These are phyloP conservation scores for Linum lewisii DNA, from an alignment of 345 rosid genomes.

Conservation along the genomic window DNA sequence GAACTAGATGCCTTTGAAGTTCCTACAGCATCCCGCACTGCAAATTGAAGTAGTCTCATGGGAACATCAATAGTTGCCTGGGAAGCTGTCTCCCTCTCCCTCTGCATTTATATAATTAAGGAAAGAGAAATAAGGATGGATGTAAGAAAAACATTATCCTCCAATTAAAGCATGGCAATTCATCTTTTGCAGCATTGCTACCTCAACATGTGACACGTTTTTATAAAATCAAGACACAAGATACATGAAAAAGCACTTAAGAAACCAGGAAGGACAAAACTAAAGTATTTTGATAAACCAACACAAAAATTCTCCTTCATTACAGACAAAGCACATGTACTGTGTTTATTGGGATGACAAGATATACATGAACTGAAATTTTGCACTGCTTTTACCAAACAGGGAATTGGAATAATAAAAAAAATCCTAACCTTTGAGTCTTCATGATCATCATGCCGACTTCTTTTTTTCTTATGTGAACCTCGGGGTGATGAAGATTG, in stretches of 20 bases:
- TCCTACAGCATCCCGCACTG: conserved; percentile 91
- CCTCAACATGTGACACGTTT: neutral
- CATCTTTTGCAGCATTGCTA: neutral
- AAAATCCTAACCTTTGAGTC: conserved; percentile 44
- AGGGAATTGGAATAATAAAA: neutral
- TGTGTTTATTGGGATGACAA: too few species aligned
- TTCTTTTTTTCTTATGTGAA: conserved; percentile 45
- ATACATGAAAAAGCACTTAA: too few species aligned
- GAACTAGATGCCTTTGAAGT: conserved; percentile 40
- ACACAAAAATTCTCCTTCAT: neutral
- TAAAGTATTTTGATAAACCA: neutral
- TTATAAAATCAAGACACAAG: too few species aligned
- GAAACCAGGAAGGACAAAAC: neutral
- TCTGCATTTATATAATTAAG: conserved; percentile 6
- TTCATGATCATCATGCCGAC: conserved; percentile 37
- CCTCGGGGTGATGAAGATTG: conserved; percentile 47
- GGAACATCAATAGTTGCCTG: conserved; percentile 56
- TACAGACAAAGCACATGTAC: neutral
- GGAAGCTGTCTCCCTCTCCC: conserved; percentile 56
- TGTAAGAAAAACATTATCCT: neutral
- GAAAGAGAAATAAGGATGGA: conserved; percentile 7
- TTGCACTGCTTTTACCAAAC: neutral
- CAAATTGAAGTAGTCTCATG: conserved; percentile 84
- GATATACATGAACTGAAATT: neutral
- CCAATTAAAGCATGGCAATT: neutral